Conservation (phyloP, 306 rosid species). For the Dalbergia cochinchinensis region DNA sequence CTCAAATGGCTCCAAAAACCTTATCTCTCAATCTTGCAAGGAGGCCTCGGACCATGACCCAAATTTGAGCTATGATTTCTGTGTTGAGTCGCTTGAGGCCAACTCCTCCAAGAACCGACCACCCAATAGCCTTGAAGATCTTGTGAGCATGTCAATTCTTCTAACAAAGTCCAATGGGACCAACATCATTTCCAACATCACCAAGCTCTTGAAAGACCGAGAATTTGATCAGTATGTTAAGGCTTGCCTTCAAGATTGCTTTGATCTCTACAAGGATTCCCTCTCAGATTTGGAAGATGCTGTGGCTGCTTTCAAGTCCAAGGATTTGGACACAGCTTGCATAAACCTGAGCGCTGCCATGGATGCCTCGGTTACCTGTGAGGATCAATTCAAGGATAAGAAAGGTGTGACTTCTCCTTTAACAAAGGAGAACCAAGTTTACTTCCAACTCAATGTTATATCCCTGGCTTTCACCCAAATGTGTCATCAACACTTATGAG, state of each 20-base stretch:
- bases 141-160: conserved; percentile 49
- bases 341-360: conserved; percentile 45
- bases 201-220: conserved; percentile 45
- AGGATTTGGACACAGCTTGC: conserved; percentile 45
- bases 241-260: conserved; percentile 60
- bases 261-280: conserved; percentile 58
- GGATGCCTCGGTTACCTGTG: conserved; percentile 68
- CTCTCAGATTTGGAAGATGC: conserved; percentile 49
- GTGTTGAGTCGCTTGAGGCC: conserved; percentile 57
- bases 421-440: conserved; percentile 49
- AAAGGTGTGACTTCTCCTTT: conserved; percentile 61
- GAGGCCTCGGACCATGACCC: conserved; percentile 65
- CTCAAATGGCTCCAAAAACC: conserved; percentile 34
- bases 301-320: conserved; percentile 49
- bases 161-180: conserved; percentile 63
- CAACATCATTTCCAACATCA: conserved; percentile 47
- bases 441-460: conserved; percentile 56
- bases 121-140: conserved; percentile 46
- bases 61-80: conserved; percentile 58
- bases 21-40: conserved; percentile 56
- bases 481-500: conserved; percentile 16
- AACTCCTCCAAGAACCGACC: conserved; percentile 35
- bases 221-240: conserved; percentile 22
- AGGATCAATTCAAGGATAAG: conserved; percentile 70
- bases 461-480: conserved; percentile 60